Evolutionary conservation across 2,329 filamentous ascomycete genomes (phyloP), one percentile per base, ranked within the genome.

Genomic region (Arthroderma sp.): DNA sequence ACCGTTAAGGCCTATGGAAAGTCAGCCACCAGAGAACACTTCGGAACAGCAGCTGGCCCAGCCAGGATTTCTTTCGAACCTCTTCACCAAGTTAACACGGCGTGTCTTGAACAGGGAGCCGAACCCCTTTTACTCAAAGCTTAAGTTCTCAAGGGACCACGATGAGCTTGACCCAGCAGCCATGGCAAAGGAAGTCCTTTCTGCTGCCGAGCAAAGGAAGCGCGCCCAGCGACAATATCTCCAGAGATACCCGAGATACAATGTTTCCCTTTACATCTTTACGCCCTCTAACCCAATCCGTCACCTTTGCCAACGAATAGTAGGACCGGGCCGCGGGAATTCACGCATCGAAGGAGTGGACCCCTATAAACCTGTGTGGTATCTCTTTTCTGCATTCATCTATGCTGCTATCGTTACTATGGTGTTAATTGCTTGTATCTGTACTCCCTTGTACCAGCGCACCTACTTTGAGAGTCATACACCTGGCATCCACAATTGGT

Each of bases 371-470:
- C 82, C 87, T 3, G 79, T 93, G 7, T 98, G 93, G 91, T 96
- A 95, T 68, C 77, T 82, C 0, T 95, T 97, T 69, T 96, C 93
- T 0, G 88, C 89, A 2, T 87, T 98, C 65, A 88, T 97, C 57
- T 98, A 98, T 69, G 84, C 86, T 23, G 87, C 88, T 13, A 96
- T 98, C 61, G 88, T 97, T 43, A 88, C 89, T 54, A 98, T 98
- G 94, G 93, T 98, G n/a, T 73, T 96, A 47, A 80, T 98, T 55
- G 93, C 93, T 31, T 98, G 91, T 67, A 79, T 97, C 54, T 95
- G 91, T 1, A 98, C 93, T 1, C 93, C 93, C 0, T 76, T 98
- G 15, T 98, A 94, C 68, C 93, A 98, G 68, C 89, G 87, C 68
- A 80, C 90, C 63, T 94, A 96, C 67, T 91, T 91, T 65, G 70